Evolutionary conservation across 495 filamentous ascomycete species (phyloP).

Genomic region (Barbatosphaeria neglecta): DNA sequence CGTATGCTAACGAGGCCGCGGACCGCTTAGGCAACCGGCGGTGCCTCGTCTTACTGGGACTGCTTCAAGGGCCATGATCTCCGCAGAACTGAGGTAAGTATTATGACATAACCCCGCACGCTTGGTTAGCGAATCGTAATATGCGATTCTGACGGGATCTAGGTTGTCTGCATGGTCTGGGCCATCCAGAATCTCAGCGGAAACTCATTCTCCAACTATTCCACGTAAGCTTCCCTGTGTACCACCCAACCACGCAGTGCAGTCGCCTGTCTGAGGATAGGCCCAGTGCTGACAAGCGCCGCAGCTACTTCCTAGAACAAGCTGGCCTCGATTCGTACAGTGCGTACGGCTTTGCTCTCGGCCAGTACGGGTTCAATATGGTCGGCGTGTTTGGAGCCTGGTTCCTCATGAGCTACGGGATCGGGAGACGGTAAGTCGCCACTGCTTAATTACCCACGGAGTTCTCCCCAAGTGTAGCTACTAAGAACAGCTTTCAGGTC

Average conservation of each 20-base stretch:
- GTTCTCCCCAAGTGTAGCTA: background rate
- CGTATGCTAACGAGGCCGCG: background rate
- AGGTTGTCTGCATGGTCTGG: conserved; percentile 69
- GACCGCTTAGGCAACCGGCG: conserved; percentile 48
- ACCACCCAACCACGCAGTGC: too few species aligned
- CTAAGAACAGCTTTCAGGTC: conserved; percentile 15
- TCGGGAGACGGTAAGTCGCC: conserved; percentile 53
- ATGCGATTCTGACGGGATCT: background rate
- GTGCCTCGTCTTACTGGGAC: conserved; percentile 61
- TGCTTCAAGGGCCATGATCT: conserved; percentile 66
- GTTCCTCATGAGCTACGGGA: conserved; percentile 56
- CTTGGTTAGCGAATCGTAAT: background rate
- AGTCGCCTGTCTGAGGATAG: background rate
- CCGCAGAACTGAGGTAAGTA: conserved; percentile 52
- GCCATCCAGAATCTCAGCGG: conserved; percentile 73
- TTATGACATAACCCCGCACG: background rate
- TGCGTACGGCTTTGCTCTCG: conserved; percentile 60
- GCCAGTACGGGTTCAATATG: conserved; percentile 67
- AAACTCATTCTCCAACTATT: conserved; percentile 71
- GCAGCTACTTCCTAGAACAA: conserved; percentile 56
- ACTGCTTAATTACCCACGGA: background rate
- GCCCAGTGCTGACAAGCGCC: conserved; percentile 4
- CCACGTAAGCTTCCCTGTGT: conserved; percentile 34
- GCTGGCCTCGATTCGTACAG: conserved; percentile 49
- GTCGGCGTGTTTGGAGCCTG: conserved; percentile 62